Evolutionary conservation across 495 filamentous ascomycete genomes (phyloP).

Genomic region (Penicillium argentinense): DNA sequence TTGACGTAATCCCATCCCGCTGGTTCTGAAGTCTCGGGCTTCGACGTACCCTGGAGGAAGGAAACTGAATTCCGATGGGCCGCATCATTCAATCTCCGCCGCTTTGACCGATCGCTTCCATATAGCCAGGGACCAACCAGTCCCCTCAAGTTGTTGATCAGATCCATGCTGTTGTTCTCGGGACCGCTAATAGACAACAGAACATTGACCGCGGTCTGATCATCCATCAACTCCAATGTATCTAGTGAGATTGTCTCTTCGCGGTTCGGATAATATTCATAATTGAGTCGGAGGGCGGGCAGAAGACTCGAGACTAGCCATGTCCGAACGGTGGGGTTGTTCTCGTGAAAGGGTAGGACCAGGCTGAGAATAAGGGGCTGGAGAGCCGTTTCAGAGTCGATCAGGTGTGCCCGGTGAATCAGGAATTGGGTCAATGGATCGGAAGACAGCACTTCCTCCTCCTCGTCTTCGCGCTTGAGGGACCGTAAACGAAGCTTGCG

Average conservation of each 20-base stretch:
- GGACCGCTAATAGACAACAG: constrained; percentile 64
- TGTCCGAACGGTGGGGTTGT: constrained; percentile 61
- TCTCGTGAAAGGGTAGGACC: constrained; percentile 71
- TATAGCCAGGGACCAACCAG: constrained; percentile 83
- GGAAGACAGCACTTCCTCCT: constrained; percentile 40
- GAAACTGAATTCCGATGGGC: constrained; percentile 31
- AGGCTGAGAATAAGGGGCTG: constrained; percentile 71
- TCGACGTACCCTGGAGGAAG: constrained; percentile 22
- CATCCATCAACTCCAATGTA: constrained; percentile 54
- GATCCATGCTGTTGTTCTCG: constrained; percentile 39
- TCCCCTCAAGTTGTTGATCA: constrained; percentile 71
- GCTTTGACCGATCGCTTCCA: constrained; percentile 63
- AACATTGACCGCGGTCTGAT: constrained; percentile 60
- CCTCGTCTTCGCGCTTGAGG: constrained; percentile 50
- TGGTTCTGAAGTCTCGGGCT: constrained; percentile 16
- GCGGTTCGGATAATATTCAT: constrained; percentile 74
- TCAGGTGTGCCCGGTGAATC: constrained; percentile 68
- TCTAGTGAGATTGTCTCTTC: constrained; percentile 59
- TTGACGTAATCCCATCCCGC: constrained; percentile 77
- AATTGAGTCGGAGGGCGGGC: constrained; percentile 76
- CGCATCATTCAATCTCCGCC: constrained; percentile 48
- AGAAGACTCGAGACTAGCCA: constrained; percentile 80
- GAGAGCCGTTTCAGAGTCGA: constrained; percentile 77
- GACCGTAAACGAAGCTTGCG: constrained; percentile 68
- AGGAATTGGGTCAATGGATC: constrained; percentile 70